phyloP scores from a whole-genome alignment of 1,139 yeast species.

The Hyphopichia fennica region DNA sequence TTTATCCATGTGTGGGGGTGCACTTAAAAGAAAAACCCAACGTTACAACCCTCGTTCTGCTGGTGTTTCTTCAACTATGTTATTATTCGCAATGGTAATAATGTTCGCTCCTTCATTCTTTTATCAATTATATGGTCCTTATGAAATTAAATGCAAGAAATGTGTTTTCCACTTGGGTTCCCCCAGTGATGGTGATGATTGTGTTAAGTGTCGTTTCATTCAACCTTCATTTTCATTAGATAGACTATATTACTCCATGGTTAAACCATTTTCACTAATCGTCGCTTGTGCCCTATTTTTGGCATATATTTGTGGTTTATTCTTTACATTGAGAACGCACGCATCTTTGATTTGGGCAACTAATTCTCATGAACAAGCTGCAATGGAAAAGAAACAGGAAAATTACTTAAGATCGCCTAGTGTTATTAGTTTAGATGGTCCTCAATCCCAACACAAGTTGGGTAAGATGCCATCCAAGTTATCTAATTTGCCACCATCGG shows the following conservation, averaged over 20 bases:
- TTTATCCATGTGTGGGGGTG: constrained; percentile 96
- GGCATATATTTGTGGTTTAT: constrained; percentile 86
- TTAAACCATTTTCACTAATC: constrained; percentile 78
- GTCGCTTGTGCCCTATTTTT: constrained; percentile 81
- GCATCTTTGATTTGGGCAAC: constrained; percentile 95
- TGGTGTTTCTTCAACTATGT: constrained; percentile 95
- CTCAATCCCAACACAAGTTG: constrained; percentile 7
- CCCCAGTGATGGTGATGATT: constrained; percentile 30
- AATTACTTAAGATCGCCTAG: constrained; percentile 30
- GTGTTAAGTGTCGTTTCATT: constrained; percentile 73
- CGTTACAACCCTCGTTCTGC: constrained; percentile 95
- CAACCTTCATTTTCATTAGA: constrained; percentile 73
- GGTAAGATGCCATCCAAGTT: constrained; percentile 8
- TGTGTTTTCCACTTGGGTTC: constrained; percentile 27
- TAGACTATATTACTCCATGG: constrained; percentile 60
- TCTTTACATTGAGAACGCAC: constrained; percentile 92
- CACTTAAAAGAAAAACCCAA: constrained; percentile 86
- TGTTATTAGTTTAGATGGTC: constrained; percentile 29
- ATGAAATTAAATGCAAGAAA: constrained; percentile 68
- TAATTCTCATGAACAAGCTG: constrained; percentile 34
- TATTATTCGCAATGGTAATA: constrained; percentile 84
- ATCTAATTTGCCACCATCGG: constrained; percentile 2
- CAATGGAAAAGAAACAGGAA: constrained; percentile 21
- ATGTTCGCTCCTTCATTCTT: constrained; percentile 93
- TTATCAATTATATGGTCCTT: constrained; percentile 87